Base-by-base conservation (phyloP, 2,329 filamentous ascomycete genomes). In the Paracoccidioides lutzii region DNA sequence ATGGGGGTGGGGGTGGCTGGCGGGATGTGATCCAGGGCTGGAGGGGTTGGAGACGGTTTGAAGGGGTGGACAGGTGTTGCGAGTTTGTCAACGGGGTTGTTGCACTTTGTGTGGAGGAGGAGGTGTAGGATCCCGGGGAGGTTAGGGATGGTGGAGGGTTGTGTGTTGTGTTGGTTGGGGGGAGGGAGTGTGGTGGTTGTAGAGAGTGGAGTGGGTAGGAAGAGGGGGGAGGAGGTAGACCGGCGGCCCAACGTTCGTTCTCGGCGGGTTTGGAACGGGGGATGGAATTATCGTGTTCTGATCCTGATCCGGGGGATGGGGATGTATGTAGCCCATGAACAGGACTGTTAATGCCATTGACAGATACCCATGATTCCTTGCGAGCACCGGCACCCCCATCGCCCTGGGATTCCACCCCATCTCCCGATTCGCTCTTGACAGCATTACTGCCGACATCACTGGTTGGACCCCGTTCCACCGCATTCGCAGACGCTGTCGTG, bases 341-440 rank as follows among this genome's bases (percentile, higher is more conserved):
- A 15, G 68, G 65, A 52, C 50, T 53, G 45, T 53, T 55, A 56
- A 41, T 37, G 54, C 65, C 70, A 60, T 73, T 73, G 56, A 74
- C 61, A 0, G 71, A 66, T 0, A 73, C 66, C 71, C 71, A 73
- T 3, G 70, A 71, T 51, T 73, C 71, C n/a, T 71, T 69, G 45
- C 70, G 67, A 15, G 37, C n/a, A 10, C 62, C 64, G 9, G 62
- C 64, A 10, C 62, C 64, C 8, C 69, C 65, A 22, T 70, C 69
- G 10, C 64, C 56, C 30, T 61, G 57, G 38, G 61, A 59, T 5
- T 72, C 71, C 35, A 60, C 52, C 5, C 57, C 57, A 12, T 71
- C 69, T 0, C 68, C 69, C 1, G 69, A 58, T 22, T 73, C 70
- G 45, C 70, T 73, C 66, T 69, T 68, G n/a, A 72, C 68, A 2